A percentile compares a stretch with the other conserved stretches of the same genome.
Evolutionary conservation across 495 filamentous ascomycete genomes (phyloP).

Genomic region (Aspergillus incahuasiensis): DNA sequence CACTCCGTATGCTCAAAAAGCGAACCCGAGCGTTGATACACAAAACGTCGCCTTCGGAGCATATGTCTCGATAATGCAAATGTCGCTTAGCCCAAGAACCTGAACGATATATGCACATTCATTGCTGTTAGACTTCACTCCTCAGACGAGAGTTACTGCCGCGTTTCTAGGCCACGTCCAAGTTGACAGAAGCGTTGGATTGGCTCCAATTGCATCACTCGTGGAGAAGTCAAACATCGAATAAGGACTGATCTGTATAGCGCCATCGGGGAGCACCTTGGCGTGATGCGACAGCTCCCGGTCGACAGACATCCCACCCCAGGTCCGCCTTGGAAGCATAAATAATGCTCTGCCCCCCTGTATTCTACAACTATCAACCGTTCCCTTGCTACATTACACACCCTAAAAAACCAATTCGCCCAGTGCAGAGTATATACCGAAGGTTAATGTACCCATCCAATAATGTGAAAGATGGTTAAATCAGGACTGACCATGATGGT

Average conservation of each 20-base stretch:
- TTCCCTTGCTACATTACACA: background rate
- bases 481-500: slow-evolving; percentile 40
- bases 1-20: no score
- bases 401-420: background rate
- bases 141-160: no score
- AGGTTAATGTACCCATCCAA: slow-evolving; percentile 56
- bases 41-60: no score
- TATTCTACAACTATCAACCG: background rate
- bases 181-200: no score
- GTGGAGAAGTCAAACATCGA: slow-evolving; percentile 8
- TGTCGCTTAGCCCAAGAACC: no score
- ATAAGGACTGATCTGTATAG: slow-evolving; percentile 6
- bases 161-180: no score
- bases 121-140: no score
- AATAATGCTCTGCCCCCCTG: slow-evolving; percentile 22
- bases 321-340: background rate
- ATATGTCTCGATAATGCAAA: no score
- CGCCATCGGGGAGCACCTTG: slow-evolving; percentile 2
- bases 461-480: slow-evolving; percentile 24
- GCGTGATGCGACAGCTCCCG: background rate
- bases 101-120: no score
- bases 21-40: no score
- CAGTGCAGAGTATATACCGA: slow-evolving; percentile 21
- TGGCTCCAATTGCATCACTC: background rate
- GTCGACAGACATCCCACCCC: background rate